Percentiles rank a stretch among this genome's conserved stretches.
Conservation (phyloP, 176 grass and related monocot species). For the Eragrostis nindensis region DNA sequence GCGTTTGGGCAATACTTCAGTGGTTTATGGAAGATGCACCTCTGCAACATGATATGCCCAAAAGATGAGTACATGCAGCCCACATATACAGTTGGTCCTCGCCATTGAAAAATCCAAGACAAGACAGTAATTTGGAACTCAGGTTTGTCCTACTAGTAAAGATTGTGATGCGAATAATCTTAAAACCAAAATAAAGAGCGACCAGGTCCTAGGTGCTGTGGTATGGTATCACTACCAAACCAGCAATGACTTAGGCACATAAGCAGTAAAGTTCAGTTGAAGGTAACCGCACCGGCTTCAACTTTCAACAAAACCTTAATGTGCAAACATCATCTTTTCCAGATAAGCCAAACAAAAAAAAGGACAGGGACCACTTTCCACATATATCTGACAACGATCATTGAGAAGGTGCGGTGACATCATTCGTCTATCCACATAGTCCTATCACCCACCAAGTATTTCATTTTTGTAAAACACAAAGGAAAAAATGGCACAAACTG, state of each 20-base stretch:
- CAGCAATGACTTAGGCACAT: too few species aligned
- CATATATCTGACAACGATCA: constrained; percentile 10
- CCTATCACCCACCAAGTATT: not conserved
- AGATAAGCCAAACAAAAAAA: constrained; percentile 23
- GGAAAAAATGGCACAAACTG: too few species aligned
- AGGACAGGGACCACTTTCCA: constrained; percentile 16
- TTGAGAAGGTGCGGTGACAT: constrained; percentile 12
- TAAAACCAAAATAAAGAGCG: not conserved
- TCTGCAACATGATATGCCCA: not conserved
- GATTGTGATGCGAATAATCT: not conserved
- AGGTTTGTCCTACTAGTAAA: not conserved
- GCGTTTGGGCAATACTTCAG: not conserved
- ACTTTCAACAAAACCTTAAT: not conserved
- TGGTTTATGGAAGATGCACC: not conserved
- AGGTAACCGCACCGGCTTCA: not conserved
- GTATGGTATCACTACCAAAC: not conserved
- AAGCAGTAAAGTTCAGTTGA: not conserved
- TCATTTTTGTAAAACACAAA: too few species aligned
- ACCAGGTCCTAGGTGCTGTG: not conserved
- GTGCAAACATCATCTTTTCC: not conserved
- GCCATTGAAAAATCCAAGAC: not conserved
- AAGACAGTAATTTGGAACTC: not conserved
- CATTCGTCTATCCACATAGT: constrained; percentile 30
- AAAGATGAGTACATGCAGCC: not conserved
- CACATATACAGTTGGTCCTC: not conserved